Evolutionary conservation across 257 asterid species (phyloP).

Genomic region (Solanum microdontum): DNA sequence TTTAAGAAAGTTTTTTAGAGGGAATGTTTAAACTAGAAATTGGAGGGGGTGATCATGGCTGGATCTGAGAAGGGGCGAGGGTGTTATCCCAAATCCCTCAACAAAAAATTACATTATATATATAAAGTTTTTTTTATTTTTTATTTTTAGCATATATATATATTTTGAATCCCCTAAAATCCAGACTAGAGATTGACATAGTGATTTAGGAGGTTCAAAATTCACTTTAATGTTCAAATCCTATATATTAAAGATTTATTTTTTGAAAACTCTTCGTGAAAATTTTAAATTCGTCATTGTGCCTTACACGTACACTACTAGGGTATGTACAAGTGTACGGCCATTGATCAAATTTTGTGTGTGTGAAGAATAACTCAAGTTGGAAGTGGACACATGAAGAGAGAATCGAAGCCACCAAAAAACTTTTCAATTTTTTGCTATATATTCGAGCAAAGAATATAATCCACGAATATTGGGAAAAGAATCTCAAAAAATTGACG

Average conservation of each 20-base stretch:
- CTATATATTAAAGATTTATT: accelerated
- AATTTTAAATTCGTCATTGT: accelerated
- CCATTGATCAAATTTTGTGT: neutral
- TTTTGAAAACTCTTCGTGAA: neutral
- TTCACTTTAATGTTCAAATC: neutral
- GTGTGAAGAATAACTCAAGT: neutral
- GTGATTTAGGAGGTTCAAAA: neutral
- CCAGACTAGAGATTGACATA: neutral
- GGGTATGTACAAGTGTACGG: neutral
- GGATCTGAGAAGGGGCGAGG: neutral
- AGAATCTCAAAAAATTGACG: slow-evolving; percentile 1
- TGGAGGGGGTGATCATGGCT: neutral
- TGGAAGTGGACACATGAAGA: neutral
- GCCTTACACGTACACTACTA: neutral
- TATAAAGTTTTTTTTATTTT: no score
- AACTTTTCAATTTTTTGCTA: neutral
- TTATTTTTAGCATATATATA: no score
- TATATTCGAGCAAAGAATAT: neutral
- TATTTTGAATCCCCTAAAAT: accelerated
- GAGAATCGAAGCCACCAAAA: neutral
- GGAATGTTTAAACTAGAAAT: neutral
- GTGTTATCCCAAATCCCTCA: no score
- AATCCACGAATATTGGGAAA: neutral
- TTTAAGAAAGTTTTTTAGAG: neutral
- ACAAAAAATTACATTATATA: no score